A percentile compares a stretch with the other conserved stretches of the same genome.
Evolutionary conservation across 1,139 yeast species (phyloP).

Genomic region (Dujonia santamariae): DNA sequence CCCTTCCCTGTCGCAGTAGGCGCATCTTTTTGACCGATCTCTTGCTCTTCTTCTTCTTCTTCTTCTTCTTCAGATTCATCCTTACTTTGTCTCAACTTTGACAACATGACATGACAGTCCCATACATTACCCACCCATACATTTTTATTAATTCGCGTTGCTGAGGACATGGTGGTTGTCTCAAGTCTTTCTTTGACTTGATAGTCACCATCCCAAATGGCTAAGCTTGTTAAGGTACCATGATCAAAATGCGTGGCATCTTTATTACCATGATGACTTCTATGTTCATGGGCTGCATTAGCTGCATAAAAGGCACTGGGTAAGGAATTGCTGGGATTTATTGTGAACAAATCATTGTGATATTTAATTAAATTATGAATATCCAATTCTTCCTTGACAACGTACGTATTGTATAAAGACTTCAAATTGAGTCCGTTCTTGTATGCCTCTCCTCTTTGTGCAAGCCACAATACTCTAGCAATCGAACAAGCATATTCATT

Average conservation of each 20-base stretch:
- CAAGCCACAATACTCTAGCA: conserved; percentile 51
- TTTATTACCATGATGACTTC: not conserved
- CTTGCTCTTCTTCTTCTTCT: conserved; percentile 12
- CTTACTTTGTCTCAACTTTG: conserved; percentile 12
- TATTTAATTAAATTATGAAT: conserved; percentile 6
- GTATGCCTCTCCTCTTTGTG: conserved; percentile 41
- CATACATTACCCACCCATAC: conserved; percentile 81
- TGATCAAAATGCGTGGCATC: conserved; percentile 9
- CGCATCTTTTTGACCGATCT: conserved; percentile 11
- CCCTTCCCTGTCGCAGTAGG: not conserved
- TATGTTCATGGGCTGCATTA: not conserved
- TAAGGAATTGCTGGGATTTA: conserved; percentile 5
- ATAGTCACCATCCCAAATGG: conserved; percentile 70
- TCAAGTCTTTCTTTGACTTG: conserved; percentile 75
- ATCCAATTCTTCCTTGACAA: conserved; percentile 12
- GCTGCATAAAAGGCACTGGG: conserved; percentile 4
- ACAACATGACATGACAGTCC: conserved; percentile 40
- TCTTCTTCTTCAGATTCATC: not conserved
- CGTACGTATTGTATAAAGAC: conserved; percentile 20
- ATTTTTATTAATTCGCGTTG: conserved; percentile 53
- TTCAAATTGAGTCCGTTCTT: not conserved
- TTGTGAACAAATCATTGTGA: conserved; percentile 5
- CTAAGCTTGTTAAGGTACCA: conserved; percentile 12
- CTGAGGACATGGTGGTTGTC: conserved; percentile 79
- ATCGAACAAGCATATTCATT: conserved; percentile 18